Percentiles rank a stretch among this genome's conserved stretches.
Evolutionary conservation across 306 rosid species (phyloP).

Genomic region (Dicorynia guianensis): DNA sequence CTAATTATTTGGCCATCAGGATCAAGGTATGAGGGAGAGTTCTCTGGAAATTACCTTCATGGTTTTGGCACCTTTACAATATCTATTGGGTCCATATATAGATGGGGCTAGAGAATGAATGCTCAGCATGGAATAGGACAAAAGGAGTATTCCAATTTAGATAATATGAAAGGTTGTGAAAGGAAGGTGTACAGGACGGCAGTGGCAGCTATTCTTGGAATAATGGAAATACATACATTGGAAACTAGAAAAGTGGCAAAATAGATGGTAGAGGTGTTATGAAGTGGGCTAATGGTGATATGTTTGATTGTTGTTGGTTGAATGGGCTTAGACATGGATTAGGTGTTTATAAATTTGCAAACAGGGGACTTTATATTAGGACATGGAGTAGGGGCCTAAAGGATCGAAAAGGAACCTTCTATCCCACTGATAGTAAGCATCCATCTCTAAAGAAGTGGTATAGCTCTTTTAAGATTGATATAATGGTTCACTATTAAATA

Average conservation of each 20-base stretch:
- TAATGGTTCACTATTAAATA: constrained; percentile 37
- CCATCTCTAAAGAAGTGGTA: constrained; percentile 48
- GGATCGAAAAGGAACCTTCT: constrained; percentile 69
- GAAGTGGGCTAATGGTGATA: constrained; percentile 69
- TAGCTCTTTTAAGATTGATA: constrained; percentile 38
- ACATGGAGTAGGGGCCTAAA: constrained; percentile 61
- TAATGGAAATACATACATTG: constrained; percentile 53
- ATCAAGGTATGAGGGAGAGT: constrained; percentile 59
- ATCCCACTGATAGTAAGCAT: constrained; percentile 56
- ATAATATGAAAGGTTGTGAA: constrained; percentile 67
- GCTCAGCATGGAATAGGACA: constrained; percentile 60
- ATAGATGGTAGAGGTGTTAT: constrained; percentile 68
- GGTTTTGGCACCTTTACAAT: constrained; percentile 58
- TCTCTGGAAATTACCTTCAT: constrained; percentile 61
- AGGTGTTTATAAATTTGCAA: constrained; percentile 60
- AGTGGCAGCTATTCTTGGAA: constrained; percentile 59
- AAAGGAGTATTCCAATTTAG: constrained; percentile 56
- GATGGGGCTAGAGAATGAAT: constrained; percentile 67
- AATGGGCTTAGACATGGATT: constrained; percentile 61
- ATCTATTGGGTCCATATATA: constrained; percentile 50
- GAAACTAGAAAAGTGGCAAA: constrained; percentile 64
- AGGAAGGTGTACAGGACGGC: constrained; percentile 67
- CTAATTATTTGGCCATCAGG: constrained; percentile 56
- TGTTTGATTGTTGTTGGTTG: constrained; percentile 58
- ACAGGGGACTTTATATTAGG: constrained; percentile 63